These are phyloP conservation scores for Populus tomentosa DNA, from an alignment of 441 rosid genomes.

Conservation along the genomic window DNA sequence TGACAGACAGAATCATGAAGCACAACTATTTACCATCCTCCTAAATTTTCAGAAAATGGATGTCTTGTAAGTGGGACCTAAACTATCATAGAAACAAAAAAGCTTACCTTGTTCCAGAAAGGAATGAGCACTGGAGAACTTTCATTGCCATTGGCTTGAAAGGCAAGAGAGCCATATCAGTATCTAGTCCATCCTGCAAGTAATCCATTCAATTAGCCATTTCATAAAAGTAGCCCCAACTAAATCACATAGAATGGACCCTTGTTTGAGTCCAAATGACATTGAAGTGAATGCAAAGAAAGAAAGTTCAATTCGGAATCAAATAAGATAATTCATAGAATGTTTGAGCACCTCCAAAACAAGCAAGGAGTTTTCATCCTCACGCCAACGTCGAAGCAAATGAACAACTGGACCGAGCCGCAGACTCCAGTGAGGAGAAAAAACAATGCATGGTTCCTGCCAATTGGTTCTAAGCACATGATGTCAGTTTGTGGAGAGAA, in stretches of 20 bases:
- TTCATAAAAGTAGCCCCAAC: slow-evolving; percentile 3
- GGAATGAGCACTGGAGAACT: slow-evolving; percentile 83
- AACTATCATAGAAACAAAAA: background rate
- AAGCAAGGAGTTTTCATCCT: slow-evolving; percentile 66
- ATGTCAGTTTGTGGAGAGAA: slow-evolving; percentile 18
- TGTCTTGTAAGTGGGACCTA: background rate
- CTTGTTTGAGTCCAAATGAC: background rate
- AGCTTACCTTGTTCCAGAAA: slow-evolving; percentile 62
- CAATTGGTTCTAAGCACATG: slow-evolving; percentile 52
- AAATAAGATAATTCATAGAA: background rate
- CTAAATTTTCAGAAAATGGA: background rate
- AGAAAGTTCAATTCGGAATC: background rate
- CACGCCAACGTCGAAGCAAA: slow-evolving; percentile 67
- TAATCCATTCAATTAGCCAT: slow-evolving; percentile 14
- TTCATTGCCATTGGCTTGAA: slow-evolving; percentile 72
- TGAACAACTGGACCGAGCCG: slow-evolving; percentile 80
- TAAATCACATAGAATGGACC: background rate
- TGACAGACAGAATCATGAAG: background rate
- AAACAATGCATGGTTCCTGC: slow-evolving; percentile 87
- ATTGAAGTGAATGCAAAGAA: background rate
- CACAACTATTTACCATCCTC: background rate
- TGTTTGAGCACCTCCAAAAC: slow-evolving; percentile 56
- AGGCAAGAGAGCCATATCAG: slow-evolving; percentile 65
- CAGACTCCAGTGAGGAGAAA: slow-evolving; percentile 79
- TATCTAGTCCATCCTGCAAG: slow-evolving; percentile 55